Evolutionary conservation across 2,329 filamentous ascomycete species (phyloP), one percentile per base, ranked within the genome.

Genomic region (Aschersonia sp.): DNA sequence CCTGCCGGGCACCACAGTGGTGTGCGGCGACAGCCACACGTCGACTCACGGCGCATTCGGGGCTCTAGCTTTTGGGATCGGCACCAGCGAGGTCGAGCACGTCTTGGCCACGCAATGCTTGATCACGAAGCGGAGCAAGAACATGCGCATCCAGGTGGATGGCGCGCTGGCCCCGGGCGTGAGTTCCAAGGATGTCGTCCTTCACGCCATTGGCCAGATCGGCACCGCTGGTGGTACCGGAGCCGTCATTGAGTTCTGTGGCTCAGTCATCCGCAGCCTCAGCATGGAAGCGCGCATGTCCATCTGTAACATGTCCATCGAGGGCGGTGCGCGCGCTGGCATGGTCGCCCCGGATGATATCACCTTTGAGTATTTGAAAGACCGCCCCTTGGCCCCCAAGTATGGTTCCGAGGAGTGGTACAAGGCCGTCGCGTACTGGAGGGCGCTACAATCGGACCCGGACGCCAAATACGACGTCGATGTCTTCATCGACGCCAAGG

Each of bases 231-330:
- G 91, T 64, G 92, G 92, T 57, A 97, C 84, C 49, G 89, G 91
- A 52, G 83, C 85, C 47, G 92, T 97, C 54, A 96, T 98, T 59
- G 92, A 98, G 71, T 98, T 91, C 72, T 95, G 89, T 62, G 92
- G 92, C 51, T 95, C 89, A 46, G 87, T 92, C 52, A 96, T 98
- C 62, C 82, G 88, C 56, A 71, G 69, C 52, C 74, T 97, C 58
- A 94, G 87, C 67, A 95, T 98, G 79, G 92, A 97, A 68, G 92
- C 91, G 43, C 82, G 92, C 56, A 97, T 98, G 92, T 96, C 89
- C 53, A 94, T 98, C 64, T 97, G 92, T 74, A 98, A 98, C 73
- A 97, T 97, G 92, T 89, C 89, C 10, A 96, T 97, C 57, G 92
- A 98, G 73, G 92, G 77, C 56, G 92, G 92, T 67, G 92, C 92